These are phyloP conservation scores for Penicillium mononematosum DNA, from an alignment of 495 filamentous ascomycete species.

Conservation along the genomic window DNA sequence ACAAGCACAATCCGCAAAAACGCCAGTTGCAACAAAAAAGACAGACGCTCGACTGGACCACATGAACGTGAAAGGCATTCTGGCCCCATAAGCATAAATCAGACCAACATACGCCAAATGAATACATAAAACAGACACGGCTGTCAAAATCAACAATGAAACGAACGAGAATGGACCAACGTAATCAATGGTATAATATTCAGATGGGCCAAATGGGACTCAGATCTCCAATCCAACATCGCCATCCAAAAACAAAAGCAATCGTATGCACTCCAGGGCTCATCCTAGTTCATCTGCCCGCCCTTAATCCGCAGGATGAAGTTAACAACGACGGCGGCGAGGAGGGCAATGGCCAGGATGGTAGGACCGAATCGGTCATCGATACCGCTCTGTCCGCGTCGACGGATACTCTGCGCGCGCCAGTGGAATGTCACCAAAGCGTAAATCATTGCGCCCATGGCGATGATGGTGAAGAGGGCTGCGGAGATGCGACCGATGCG, in stretches of 20 bases:
- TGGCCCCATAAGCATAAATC: conserved; percentile 5
- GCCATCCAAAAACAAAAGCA: background rate
- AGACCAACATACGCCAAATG: conserved; percentile 5
- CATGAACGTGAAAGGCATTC: conserved; percentile 1
- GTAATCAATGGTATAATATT: background rate
- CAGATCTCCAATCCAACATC: background rate
- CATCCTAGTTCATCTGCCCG: conserved; percentile 21
- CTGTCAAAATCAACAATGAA: background rate
- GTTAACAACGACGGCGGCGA: conserved; percentile 88
- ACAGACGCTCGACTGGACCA: conserved; percentile 2
- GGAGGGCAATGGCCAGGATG: conserved; percentile 76
- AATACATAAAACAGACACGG: background rate
- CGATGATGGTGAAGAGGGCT: conserved; percentile 88
- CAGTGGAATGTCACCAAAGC: conserved; percentile 95
- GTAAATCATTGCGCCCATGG: conserved; percentile 94
- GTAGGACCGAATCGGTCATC: conserved; percentile 94
- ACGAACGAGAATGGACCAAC: background rate
- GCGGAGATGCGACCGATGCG: conserved; percentile 87
- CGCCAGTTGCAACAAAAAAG: conserved; percentile 9
- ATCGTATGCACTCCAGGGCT: background rate
- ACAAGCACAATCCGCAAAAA: conserved; percentile 5
- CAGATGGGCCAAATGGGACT: background rate
- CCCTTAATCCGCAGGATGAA: conserved; percentile 82
- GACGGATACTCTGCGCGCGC: conserved; percentile 88
- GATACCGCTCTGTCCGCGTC: conserved; percentile 89